Base-by-base conservation (phyloP, 768 basidiomycete species). In the Termitomyces sp. region DNA sequence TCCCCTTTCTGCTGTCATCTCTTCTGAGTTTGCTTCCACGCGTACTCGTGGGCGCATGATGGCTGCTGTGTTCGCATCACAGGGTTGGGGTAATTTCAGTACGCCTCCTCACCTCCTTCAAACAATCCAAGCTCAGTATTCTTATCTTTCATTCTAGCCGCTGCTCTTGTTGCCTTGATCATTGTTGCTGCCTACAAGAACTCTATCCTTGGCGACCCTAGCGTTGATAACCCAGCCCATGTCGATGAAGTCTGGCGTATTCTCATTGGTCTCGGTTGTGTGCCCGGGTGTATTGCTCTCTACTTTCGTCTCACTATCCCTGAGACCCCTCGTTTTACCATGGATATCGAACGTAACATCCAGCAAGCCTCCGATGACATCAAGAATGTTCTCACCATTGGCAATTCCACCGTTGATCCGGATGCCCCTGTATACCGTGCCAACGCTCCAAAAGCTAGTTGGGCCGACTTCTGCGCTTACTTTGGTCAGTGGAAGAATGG, bases 291-390 rank as follows among this genome's bases (percentile, higher is more conserved):
- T 45, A 69, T 94, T 60, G 93, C 92, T n/a, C 85, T 95, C 56
- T 95, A 94, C 79, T 95, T 92, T 87, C 91, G 94, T 71, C 82
- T 95, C 40, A 94, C 93, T 25, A 94, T 96, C 68, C 92, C 93
- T 5, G 93, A 95, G 72, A 95, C 93, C 0, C 94, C 94, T 32
- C 91, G 94, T 65, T 84, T 82, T 73, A 96, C 94, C 61, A 94
- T 95, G 89, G 94, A 96, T 78, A 84, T 96, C 62, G 92, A 94
- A 73, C 81, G 88, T 55, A 93, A 95, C 71, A 76, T 96, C 46
- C 77, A 82, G 45, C 90, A 89, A 69, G 94, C 92, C 8, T 60
- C 84, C 1, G 74, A 80, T 36, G 94, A 95, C 66, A 90, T 94
- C 63, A 81, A 87, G 60, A 80, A 81, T 48, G 89, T 92, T 58